Conservation (phyloP, 2,329 filamentous ascomycete genomes). For the Chrysosporium queenslandicum region DNA sequence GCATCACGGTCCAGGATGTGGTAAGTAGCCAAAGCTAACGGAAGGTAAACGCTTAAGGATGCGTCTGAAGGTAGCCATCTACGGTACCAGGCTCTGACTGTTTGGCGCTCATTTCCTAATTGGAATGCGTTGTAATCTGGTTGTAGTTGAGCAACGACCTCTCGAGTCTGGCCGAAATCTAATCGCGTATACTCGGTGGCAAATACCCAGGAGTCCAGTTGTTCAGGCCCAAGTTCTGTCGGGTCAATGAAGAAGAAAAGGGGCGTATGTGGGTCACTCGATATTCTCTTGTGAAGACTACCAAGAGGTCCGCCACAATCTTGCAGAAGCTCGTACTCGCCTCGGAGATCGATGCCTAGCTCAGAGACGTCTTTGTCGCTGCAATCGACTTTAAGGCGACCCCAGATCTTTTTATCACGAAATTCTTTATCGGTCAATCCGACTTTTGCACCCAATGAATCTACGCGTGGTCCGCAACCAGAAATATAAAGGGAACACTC, state of each 20-base stretch:
- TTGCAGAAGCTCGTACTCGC: conserved; percentile 43
- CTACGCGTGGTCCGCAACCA: conserved; percentile 26
- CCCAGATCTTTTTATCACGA: conserved; percentile 37
- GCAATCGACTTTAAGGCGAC: conserved; percentile 34
- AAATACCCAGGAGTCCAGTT: conserved; percentile 49
- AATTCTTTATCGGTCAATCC: conserved; percentile 34
- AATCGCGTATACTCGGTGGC: conserved; percentile 40
- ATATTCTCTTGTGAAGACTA: conserved; percentile 43
- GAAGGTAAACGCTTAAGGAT: conserved; percentile 18
- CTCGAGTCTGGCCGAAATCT: conserved; percentile 39
- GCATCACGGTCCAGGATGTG: conserved; percentile 17
- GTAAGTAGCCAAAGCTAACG: conserved; percentile 19
- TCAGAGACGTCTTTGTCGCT: conserved; percentile 22
- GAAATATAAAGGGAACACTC: conserved; percentile 29
- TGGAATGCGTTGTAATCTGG: conserved; percentile 37
- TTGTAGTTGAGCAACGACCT: conserved; percentile 39
- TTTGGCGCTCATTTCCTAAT: conserved; percentile 15
- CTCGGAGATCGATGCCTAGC: conserved; percentile 36
- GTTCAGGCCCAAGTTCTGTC: conserved; percentile 37
- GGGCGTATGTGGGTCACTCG: conserved; percentile 16
- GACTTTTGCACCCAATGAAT: conserved; percentile 33
- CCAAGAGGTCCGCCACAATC: conserved; percentile 49
- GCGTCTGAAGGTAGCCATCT: conserved; percentile 23
- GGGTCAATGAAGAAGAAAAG: conserved; percentile 53
- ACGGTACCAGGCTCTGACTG: conserved; percentile 26